Evolutionary conservation across 345 rosid genomes (phyloP).

Genomic region (Lumnitzera littorea): DNA sequence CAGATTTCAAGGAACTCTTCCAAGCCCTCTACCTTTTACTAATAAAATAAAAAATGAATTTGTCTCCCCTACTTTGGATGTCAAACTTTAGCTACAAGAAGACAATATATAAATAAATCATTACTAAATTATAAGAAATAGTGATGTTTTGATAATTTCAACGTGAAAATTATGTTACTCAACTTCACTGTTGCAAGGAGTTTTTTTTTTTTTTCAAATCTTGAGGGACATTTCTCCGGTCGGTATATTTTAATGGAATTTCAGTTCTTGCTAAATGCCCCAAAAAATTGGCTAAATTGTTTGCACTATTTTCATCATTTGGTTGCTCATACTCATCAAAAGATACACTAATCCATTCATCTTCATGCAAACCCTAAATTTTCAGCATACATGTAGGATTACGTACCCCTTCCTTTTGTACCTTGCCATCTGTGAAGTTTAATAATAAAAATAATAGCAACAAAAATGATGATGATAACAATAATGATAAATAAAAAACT

Average conservation of each 20-base stretch:
- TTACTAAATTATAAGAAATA: not conserved
- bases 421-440: too few species aligned
- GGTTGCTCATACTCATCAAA: not conserved
- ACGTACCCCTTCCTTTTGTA: not conserved
- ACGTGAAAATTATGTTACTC: not conserved
- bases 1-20: not conserved
- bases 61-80: not conserved
- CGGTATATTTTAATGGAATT: not conserved
- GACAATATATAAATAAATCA: not conserved
- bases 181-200: not conserved
- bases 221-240: not conserved
- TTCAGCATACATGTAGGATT: not conserved
- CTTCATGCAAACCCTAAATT: not conserved
- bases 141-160: not conserved
- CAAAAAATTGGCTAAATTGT: not conserved
- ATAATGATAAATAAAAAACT: too few species aligned
- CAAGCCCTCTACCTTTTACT: constrained; percentile 4
- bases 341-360: not conserved
- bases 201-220: not conserved
- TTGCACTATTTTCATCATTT: not conserved
- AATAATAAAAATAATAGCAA: too few species aligned
- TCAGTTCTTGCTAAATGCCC: not conserved
- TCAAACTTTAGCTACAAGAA: constrained; percentile 3
- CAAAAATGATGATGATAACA: too few species aligned
- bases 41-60: not conserved